Base-by-base conservation (phyloP, 202 grass and related monocot species). In the Cymbopogon flexuosus region DNA sequence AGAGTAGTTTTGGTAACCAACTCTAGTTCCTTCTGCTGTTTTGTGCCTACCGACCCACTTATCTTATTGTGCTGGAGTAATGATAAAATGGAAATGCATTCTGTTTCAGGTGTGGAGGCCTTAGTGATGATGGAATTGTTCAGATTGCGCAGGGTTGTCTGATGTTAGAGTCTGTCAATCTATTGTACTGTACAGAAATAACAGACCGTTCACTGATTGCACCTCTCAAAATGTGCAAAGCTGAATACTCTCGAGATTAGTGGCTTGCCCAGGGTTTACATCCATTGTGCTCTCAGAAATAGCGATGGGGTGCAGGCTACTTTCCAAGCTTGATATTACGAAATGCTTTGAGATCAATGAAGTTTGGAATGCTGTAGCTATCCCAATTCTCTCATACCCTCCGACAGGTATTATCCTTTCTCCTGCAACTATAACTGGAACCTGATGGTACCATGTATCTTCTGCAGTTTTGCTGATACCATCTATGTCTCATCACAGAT, bases 301-400 rank as follows among this genome's bases (percentile, higher is more conserved):
- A 39, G 83, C 88, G 41, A 47, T 61, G 6, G 84, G 90, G 36
- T 94, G 90, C 78, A 75, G 84, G 43, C 75, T 90, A 72, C 87
- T 97, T 75, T 70, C 83, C 59, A 91, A 90, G 63, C 88, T 97
- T 23, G 94, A 97, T 81, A 79, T 89, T 54, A 97, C 89, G 71
- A 94, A 97, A 49, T 97, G 88, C 84, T 85, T 84, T 77, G 27
- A 81, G 11, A 80, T 94, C 23, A 83, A 90, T 86, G 91, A 97
- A 82, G 11, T 87, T 87, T 23, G 94, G 78, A 37, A 94, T 94
- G 89, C 36, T 92, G 22, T 79, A 80, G 31, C 45, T 47, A 5
- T 47, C 45, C 45, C 13, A 47, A 3, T 47, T 47, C 45, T 47
- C 45, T 47, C 45, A 15, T 15, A 47, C 15, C 16, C 47, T 18